Evolutionary conservation across 768 basidiomycete genomes (phyloP).

Genomic region (Albatrellus ellisii): DNA sequence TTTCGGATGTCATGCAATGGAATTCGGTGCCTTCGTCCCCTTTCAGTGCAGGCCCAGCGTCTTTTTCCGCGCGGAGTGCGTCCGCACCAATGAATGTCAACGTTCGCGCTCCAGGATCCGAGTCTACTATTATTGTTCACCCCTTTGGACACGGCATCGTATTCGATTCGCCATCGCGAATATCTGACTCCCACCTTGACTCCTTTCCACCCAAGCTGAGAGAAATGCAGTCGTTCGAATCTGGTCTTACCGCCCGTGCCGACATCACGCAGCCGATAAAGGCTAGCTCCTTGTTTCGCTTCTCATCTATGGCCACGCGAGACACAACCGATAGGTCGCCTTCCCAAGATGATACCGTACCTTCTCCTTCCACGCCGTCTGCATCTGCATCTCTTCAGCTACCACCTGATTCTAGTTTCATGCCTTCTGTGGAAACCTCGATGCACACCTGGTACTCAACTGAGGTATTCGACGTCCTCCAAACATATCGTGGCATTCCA

Average conservation of each 20-base stretch:
- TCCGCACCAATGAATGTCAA: background rate
- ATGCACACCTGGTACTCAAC: constrained; percentile 55
- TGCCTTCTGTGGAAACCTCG: constrained; percentile 33
- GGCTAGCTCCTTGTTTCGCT: constrained; percentile 1
- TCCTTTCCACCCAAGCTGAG: constrained; percentile 42
- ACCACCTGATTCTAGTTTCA: constrained; percentile 15
- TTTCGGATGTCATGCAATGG: constrained; percentile 59
- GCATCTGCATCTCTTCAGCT: constrained; percentile 7
- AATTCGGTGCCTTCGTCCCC: constrained; percentile 25
- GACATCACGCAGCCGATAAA: constrained; percentile 13
- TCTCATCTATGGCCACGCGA: background rate
- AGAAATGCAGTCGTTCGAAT: constrained; percentile 83
- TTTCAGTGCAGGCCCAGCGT: constrained; percentile 19
- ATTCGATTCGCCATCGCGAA: constrained; percentile 46
- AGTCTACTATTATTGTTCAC: constrained; percentile 24
- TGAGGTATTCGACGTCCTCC: constrained; percentile 70
- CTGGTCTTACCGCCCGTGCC: constrained; percentile 63
- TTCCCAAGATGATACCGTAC: background rate
- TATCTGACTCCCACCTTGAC: constrained; percentile 23
- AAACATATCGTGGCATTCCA: constrained; percentile 68
- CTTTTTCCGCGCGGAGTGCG: constrained; percentile 14
- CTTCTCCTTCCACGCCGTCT: constrained; percentile 2
- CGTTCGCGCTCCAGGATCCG: constrained; percentile 3
- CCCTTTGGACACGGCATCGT: constrained; percentile 55
- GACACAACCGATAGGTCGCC: background rate